These are phyloP conservation scores for Neohortaea acidophila DNA, from an alignment of 495 filamentous ascomycete genomes.

Conservation along the genomic window DNA sequence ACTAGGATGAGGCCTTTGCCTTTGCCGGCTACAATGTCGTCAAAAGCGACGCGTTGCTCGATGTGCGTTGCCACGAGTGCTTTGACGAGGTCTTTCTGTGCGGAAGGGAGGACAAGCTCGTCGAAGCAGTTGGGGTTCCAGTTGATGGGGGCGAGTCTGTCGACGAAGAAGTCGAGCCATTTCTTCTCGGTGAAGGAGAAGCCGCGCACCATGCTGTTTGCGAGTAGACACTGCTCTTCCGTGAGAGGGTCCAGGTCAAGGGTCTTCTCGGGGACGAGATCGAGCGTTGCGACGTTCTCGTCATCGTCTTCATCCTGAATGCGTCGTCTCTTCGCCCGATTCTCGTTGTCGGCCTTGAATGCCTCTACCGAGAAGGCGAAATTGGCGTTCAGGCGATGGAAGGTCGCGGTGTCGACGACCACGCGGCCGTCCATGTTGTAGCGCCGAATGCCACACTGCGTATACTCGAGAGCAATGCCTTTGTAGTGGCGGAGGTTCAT, in stretches of 20 bases:
- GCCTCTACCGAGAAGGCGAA: constrained; percentile 1
- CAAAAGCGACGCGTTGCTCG: constrained; percentile 6
- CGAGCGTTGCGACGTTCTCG: neutral
- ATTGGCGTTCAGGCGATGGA: constrained; percentile 12
- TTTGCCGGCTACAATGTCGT: constrained; percentile 18
- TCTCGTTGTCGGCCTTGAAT: constrained; percentile 7
- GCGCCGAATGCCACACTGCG: constrained; percentile 1
- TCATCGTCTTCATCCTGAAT: constrained; percentile 1
- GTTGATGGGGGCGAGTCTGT: constrained; percentile 4
- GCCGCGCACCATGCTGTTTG: constrained; percentile 13
- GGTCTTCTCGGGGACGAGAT: constrained; percentile 1
- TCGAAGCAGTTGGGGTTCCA: constrained; percentile 16
- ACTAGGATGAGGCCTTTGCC: constrained; percentile 17
- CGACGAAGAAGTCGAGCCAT: constrained; percentile 13
- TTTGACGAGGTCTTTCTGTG: constrained; percentile 13
- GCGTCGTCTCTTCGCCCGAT: neutral
- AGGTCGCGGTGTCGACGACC: constrained; percentile 13
- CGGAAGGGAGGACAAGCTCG: constrained; percentile 10
- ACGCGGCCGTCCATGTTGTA: constrained; percentile 8
- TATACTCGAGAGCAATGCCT: constrained; percentile 9
- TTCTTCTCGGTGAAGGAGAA: constrained; percentile 16
- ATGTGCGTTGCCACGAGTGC: constrained; percentile 11
- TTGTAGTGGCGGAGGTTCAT: constrained; percentile 9
- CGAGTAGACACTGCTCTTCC: constrained; percentile 12
- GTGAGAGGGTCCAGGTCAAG: constrained; percentile 5